These are phyloP conservation scores for Yarrowia galli DNA, from an alignment of 1,139 yeast species.

Conservation along the genomic window DNA sequence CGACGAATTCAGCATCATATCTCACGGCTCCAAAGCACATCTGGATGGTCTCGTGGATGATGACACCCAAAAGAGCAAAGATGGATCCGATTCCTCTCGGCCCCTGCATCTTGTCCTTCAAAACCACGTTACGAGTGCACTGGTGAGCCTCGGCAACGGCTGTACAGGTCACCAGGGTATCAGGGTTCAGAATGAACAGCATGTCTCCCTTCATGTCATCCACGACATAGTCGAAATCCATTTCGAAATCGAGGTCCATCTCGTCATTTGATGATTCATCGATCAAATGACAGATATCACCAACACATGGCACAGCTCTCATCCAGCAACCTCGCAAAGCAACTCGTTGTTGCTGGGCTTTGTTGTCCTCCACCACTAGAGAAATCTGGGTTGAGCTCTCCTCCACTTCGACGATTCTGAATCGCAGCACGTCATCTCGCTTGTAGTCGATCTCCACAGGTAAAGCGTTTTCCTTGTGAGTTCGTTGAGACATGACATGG, in stretches of 20 bases:
- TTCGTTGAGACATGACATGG: constrained; percentile 32
- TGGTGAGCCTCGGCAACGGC: constrained; percentile 75
- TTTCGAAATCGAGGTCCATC: constrained; percentile 22
- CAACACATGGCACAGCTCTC: constrained; percentile 19
- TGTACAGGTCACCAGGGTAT: constrained; percentile 80
- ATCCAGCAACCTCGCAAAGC: constrained; percentile 35
- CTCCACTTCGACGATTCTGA: constrained; percentile 10
- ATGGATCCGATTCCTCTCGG: constrained; percentile 43
- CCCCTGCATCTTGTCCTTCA: constrained; percentile 60
- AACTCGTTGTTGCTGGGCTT: constrained; percentile 2
- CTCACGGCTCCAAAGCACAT: constrained; percentile 59
- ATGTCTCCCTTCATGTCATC: constrained; percentile 58
- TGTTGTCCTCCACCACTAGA: constrained; percentile 13
- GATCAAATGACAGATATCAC: constrained; percentile 22
- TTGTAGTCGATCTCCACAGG: constrained; percentile 33
- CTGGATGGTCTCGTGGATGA: constrained; percentile 83
- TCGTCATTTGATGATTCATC: constrained; percentile 6
- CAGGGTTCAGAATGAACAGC: constrained; percentile 82
- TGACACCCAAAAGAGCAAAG: constrained; percentile 76
- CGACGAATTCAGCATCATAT: constrained; percentile 58
- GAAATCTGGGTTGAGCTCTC: constrained; percentile 5
- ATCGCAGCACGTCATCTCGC: constrained; percentile 20
- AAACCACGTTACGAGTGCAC: constrained; percentile 75
- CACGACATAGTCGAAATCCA: constrained; percentile 54
- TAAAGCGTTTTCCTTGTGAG: constrained; percentile 8